Base-by-base conservation (phyloP, 1,284 basidiomycete genomes). In the Xerocomus subilludens region DNA sequence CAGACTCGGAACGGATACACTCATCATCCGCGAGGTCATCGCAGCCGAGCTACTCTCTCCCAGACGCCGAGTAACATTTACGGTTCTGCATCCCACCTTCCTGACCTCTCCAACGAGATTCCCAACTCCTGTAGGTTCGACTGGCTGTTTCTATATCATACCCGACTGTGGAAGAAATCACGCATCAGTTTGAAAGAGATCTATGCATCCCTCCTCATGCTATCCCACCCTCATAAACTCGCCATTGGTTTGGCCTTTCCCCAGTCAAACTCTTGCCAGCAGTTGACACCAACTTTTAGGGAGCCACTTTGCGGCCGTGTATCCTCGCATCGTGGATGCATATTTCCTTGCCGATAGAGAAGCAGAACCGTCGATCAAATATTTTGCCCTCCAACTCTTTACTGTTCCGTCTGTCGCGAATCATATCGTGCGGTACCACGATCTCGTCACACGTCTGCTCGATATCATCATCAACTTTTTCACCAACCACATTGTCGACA, bases 271-370 rank as follows among this genome's bases (percentile, higher is more conserved):
- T 42, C 20, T 42, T 42, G 4, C 42, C 42, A 42, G 10, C 13
- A 42, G 42, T 42, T 42, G 42, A 42, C 42, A 42, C 42, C 42
- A 42, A 42, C 42, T 68, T 38, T 32, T 74, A 96, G 96, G 94
- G 14, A 91, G 92, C 5, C 94, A 94, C 75, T 97, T 96, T 82
- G 93, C 95, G 1, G 89, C 90, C 69, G 92, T 96, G 42, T 98
- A 98, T 83, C 93, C 92, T 73, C 90, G 92, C n/a, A 88, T 98
- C 65, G 93, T 97, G 78, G 95, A 98, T 80, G 91, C 95, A 10
- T 98, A 97, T 84, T 91, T 98, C 18, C 91, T 97, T 59, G 91
- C 95, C 33, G 97, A 98, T 80, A 90, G 96, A 35, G 97, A 98
- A 82, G 93, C 94, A 3, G 97, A 98, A 83, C 95, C 95, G 8